Base-by-base conservation (phyloP, 169 alveolate genomes). In the Plasmodium blacklocki region DNA sequence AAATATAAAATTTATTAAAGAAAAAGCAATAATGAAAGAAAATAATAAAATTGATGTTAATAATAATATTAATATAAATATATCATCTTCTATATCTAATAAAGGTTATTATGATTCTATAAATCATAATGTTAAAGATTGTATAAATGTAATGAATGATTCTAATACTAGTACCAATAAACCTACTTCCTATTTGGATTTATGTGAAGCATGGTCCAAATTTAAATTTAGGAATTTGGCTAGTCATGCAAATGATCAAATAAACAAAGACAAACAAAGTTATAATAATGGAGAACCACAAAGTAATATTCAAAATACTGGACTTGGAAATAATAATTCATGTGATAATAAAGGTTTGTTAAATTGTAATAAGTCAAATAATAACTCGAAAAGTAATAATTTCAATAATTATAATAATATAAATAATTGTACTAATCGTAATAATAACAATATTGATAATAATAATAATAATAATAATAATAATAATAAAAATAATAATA, bases 141-240 rank as follows among this genome's bases (percentile, higher is more conserved):
- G 21, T 18, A 62, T 49, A 12, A 6, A 47, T 50, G 74, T 12
- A 18, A 19, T 21, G n/a, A 63, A 23, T 63, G 26, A 19, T 14
- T 39, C 23, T 14, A 19, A 7, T 32, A 47, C 21, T 23, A 71
- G 3, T 29, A 49, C 64, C 14, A 39, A 26, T 32, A 66, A 66
- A 66, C 32, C 56, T 12, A 7, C 23, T 14, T 18, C 50, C 47
- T 66, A 66, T 26, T 26, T 66, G 15, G 56, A 66, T 66, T 66
- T 66, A 15, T 29, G 39, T 32, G 74, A 66, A 11, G 29, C 74
- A 3, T 66, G 74, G 74, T 29, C 29, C 2, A 66, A 66, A 66
- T 66, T 66, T 66, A 66, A 66, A 23, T 66, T 66, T 26, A 66
- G 15, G 21, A 66, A 66, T 32, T n/a, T 39, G 3, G 21, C 56